These are phyloP conservation scores for Paecilomyces sp. DNA, from an alignment of 2,329 filamentous ascomycete species.

Conservation along the genomic window DNA sequence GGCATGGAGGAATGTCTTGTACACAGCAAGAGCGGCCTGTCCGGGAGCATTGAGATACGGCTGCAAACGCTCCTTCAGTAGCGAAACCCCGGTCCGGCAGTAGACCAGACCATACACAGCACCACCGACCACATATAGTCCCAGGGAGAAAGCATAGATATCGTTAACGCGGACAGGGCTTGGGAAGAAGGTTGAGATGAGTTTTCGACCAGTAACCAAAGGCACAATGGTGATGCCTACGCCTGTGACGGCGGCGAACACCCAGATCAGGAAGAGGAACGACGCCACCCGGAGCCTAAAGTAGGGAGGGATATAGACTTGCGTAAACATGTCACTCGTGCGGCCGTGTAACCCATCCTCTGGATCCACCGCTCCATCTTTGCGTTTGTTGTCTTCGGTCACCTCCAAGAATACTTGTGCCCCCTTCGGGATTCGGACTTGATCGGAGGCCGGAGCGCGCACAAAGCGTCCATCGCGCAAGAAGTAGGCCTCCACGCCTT, in stretches of 20 bases:
- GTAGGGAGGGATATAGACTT: constrained; percentile 75
- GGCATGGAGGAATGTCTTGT: constrained; percentile 21
- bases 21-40: constrained; percentile 17
- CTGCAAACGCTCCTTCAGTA: constrained; percentile 15
- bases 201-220: constrained; percentile 70
- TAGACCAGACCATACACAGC: constrained; percentile 56
- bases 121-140: constrained; percentile 72
- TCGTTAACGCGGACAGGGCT: constrained; percentile 74
- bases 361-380: constrained; percentile 52
- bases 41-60: constrained; percentile 23
- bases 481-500: constrained; percentile 42
- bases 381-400: constrained; percentile 56
- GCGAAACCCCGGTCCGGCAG: constrained; percentile 16
- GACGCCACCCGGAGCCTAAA: constrained; percentile 73
- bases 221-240: constrained; percentile 80
- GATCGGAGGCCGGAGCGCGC: constrained; percentile 87
- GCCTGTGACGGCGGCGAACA: constrained; percentile 83
- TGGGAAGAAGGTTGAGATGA: constrained; percentile 69
- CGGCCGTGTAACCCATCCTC: constrained; percentile 54
- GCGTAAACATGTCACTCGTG: constrained; percentile 55
- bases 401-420: constrained; percentile 73
- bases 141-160: constrained; percentile 90
- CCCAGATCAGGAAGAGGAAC: constrained; percentile 87
- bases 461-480: constrained; percentile 73
- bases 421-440: constrained; percentile 87